Evolutionary conservation across 306 rosid genomes (phyloP).

Genomic region (Glycine latifolia): DNA sequence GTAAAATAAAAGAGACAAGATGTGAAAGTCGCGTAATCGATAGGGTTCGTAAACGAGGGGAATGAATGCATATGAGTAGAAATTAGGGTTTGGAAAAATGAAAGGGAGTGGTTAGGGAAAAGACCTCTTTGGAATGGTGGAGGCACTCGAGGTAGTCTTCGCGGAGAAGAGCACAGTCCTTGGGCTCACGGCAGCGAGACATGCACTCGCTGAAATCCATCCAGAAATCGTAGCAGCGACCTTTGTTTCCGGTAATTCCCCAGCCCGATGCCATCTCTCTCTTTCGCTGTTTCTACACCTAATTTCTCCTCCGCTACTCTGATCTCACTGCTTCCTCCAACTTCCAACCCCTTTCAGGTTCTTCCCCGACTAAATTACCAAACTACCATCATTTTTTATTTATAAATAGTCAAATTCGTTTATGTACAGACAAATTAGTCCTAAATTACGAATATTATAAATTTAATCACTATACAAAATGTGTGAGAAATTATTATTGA

Average conservation of each 20-base stretch:
- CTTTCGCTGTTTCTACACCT: not conserved
- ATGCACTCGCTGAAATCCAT: slow-evolving; percentile 96
- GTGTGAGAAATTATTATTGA: too few species aligned
- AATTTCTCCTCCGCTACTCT: not conserved
- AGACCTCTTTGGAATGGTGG: slow-evolving; percentile 98
- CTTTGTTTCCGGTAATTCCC: slow-evolving; percentile 97
- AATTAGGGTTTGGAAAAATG: slow-evolving; percentile 40
- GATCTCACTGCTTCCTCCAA: slow-evolving; percentile 22
- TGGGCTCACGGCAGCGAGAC: slow-evolving; percentile 97
- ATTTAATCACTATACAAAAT: too few species aligned
- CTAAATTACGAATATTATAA: too few species aligned
- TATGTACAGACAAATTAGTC: too few species aligned
- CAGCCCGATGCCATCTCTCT: slow-evolving; percentile 90
- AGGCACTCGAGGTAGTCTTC: slow-evolving; percentile 98
- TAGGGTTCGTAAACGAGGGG: not conserved
- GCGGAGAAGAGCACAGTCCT: slow-evolving; percentile 90
- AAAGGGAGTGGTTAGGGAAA: not conserved
- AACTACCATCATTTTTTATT: not conserved
- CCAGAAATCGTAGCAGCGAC: slow-evolving; percentile 99
- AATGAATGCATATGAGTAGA: not conserved
- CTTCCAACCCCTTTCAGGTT: not conserved
- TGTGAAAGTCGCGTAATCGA: not conserved
- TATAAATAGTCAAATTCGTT: too few species aligned
- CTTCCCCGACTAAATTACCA: not conserved
- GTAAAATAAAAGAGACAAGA: too few species aligned